Base-by-base conservation (phyloP, 192 early-diverging fungal genomes). In the Tieghemiomyces parasiticus region DNA sequence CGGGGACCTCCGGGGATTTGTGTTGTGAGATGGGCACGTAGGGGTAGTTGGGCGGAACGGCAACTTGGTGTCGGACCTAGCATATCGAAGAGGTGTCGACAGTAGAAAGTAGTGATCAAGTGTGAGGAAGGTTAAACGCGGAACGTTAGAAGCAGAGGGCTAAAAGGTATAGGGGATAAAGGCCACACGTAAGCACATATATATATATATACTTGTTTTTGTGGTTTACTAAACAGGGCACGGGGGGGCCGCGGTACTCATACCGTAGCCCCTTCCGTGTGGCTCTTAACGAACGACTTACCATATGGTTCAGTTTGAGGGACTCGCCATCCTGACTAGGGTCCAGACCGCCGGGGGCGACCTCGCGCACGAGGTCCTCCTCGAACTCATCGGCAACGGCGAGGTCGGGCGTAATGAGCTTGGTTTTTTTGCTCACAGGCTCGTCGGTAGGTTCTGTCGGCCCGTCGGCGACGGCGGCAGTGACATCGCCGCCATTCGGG, bases 11-110 rank as follows among this genome's bases (percentile, higher is more conserved):
- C 42, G 86, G 86, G 16, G 82, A 75, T 1, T 87, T 83, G 52
- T 95, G 91, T 68, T 94, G 76, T 26, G 89, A 81, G 22, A 97
- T 76, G 13, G 93, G 92, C 19, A 84, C 71, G 67, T 97, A 97
- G 20, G 74, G 63, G 74, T 92, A 95, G 52, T 77, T 81, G 0
- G 83, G 83, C 16, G 95, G 95, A 25, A 94, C 70, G 12, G 95
- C 87, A 1, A 97, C 95, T 73, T 97, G 92, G 69, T 97, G 95
- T 26, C 90, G 78, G 50, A 97, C 91, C 74, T 88, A 78, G 61
- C 52, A 60, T 60, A 66, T 68, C 33, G 75, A 58, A 54, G 38
- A 29, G 16, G 2, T 58, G 16, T 31, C n/a, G n/a, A n/a, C n/a
- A n/a, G n/a, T n/a, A n/a, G n/a, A n/a, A n/a, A n/a, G n/a, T n/a